Evolutionary conservation across 2,329 filamentous ascomycete species (phyloP).

Genomic region (Colletotrichum plurivorum): DNA sequence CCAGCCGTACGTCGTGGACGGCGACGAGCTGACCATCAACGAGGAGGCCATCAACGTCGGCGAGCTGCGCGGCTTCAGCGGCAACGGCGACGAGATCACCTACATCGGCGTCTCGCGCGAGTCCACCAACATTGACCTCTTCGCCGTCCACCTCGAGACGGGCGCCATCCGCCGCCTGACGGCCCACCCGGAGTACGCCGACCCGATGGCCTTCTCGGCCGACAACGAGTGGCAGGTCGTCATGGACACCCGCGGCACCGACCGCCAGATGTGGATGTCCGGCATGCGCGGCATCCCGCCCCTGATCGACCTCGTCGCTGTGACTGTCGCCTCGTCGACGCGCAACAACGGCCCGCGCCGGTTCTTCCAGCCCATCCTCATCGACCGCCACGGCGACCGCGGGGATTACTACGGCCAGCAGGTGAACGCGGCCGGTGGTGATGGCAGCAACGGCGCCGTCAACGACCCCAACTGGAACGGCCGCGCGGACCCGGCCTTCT

Average conservation of each 20-base stretch:
- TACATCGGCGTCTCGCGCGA: conserved; percentile 58
- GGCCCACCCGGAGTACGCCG: conserved; percentile 58
- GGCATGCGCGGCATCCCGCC: conserved; percentile 59
- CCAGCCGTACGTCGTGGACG: conserved; percentile 44
- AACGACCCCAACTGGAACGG: conserved; percentile 65
- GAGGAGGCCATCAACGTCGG: conserved; percentile 53
- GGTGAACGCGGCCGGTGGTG: conserved; percentile 53
- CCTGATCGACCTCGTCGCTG: conserved; percentile 54
- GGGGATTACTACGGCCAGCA: conserved; percentile 59
- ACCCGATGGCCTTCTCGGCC: conserved; percentile 58
- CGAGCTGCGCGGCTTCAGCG: conserved; percentile 61
- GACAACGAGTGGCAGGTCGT: conserved; percentile 59
- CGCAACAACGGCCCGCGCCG: conserved; percentile 61
- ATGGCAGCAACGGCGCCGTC: conserved; percentile 54
- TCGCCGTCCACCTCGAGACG: conserved; percentile 55
- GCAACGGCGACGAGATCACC: conserved; percentile 55
- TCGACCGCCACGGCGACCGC: conserved; percentile 61
- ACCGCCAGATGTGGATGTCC: conserved; percentile 57
- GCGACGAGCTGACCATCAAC: conserved; percentile 49
- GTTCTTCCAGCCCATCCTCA: conserved; percentile 61
- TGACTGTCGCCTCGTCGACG: conserved; percentile 52
- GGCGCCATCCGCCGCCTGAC: conserved; percentile 59
- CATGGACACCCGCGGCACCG: conserved; percentile 58
- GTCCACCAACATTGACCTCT: conserved; percentile 61
- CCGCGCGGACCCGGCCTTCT: conserved; percentile 59